Evolutionary conservation across 306 rosid genomes (phyloP).

Genomic region (Erythrophleum fordii): DNA sequence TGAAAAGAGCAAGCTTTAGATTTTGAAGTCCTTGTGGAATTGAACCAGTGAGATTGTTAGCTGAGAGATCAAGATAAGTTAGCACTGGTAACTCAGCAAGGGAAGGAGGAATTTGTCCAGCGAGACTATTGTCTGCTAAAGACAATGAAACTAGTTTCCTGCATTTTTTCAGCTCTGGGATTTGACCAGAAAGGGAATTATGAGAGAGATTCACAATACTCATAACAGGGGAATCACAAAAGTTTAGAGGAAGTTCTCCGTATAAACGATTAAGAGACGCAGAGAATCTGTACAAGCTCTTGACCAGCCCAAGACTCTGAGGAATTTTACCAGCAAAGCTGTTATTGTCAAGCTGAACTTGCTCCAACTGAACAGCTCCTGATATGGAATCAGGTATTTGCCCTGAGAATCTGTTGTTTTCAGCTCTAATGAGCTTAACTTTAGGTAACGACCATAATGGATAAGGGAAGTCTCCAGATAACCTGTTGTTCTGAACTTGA

Average conservation of each 20-base stretch:
- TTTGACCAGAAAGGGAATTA: conserved; percentile 81
- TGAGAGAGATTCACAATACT: conserved; percentile 90
- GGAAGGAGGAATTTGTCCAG: conserved; percentile 75
- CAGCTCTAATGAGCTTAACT: conserved; percentile 89
- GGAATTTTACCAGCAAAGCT: conserved; percentile 72
- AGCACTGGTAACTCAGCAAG: conserved; percentile 85
- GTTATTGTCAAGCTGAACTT: conserved; percentile 93
- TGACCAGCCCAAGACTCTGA: conserved; percentile 71
- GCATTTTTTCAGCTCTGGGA: conserved; percentile 77
- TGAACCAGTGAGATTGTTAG: conserved; percentile 87
- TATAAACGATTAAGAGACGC: conserved; percentile 79
- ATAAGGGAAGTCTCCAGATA: conserved; percentile 77
- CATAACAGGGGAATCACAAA: conserved; percentile 98
- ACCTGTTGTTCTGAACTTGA: conserved; percentile 89
- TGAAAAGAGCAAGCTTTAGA: conserved; percentile 95
- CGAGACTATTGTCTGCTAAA: conserved; percentile 76
- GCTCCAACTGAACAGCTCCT: conserved; percentile 82
- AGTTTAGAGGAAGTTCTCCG: conserved; percentile 81
- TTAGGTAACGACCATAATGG: conserved; percentile 81
- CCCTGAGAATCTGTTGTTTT: conserved; percentile 84
- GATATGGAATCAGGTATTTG: conserved; percentile 82
- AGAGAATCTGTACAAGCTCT: conserved; percentile 89
- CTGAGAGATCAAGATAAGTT: conserved; percentile 94
- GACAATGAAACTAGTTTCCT: conserved; percentile 86
- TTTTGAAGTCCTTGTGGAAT: conserved; percentile 89